phyloP scores from a whole-genome alignment of 169 alveolate genomes.

The Eimeria necatrix region DNA sequence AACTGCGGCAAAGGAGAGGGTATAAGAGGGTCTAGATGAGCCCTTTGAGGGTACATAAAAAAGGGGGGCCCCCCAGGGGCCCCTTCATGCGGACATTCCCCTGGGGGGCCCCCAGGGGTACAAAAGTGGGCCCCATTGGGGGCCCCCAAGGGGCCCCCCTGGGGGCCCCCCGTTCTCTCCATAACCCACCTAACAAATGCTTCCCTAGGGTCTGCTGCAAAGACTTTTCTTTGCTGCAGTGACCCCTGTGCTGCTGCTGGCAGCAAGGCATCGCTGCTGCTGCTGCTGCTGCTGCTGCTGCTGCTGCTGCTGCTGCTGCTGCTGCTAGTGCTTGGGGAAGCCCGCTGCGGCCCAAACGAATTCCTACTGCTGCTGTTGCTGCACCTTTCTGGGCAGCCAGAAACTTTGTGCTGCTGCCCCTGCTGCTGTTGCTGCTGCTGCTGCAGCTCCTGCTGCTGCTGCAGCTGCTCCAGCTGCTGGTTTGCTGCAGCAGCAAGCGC shows the following conservation, averaged over 20 bases:
- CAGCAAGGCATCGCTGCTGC: neutral
- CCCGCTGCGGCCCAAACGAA: neutral
- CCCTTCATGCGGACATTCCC: too few species aligned
- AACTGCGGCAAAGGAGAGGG: conserved; percentile 14
- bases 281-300: neutral
- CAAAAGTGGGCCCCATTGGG: too few species aligned
- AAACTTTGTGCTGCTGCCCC: neutral
- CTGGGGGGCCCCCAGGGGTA: too few species aligned
- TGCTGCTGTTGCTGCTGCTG: neutral
- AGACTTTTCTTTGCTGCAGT: neutral
- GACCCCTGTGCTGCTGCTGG: too few species aligned
- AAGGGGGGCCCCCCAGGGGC: too few species aligned
- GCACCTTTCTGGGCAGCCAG: neutral
- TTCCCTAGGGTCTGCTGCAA: neutral
- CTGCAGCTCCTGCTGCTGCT: conserved; percentile 3
- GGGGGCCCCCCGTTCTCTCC: neutral
- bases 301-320: neutral
- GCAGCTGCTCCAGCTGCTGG: neutral
- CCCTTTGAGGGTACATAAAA: too few species aligned
- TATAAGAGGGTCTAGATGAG: neutral
- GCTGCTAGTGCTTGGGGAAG: neutral
- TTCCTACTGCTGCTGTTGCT: neutral
- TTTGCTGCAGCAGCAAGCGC: conserved; percentile 10
- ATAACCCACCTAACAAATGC: neutral
- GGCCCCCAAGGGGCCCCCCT: too few species aligned